Percentiles rank a stretch among this genome's conserved stretches.
Conservation (phyloP, 108 stramenopile genomes). For the Fragilariopsis cylindrus region DNA sequence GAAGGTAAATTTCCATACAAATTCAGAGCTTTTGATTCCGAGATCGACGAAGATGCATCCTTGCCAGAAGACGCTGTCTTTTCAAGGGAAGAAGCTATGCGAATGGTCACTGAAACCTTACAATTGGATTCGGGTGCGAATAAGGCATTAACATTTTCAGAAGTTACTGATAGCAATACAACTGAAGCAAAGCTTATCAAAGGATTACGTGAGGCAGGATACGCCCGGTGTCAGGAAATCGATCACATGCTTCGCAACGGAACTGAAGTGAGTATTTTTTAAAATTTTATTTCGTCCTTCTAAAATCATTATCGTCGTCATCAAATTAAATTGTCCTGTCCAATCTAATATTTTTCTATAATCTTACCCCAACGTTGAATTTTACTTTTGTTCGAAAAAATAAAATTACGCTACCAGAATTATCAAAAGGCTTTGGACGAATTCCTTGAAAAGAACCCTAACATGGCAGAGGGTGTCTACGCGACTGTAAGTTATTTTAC, state of each 20-base stretch:
- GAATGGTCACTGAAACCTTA: constrained; percentile 76
- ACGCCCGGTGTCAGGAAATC: constrained; percentile 74
- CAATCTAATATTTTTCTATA: constrained; percentile 1
- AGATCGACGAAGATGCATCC: constrained; percentile 16
- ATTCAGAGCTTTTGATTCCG: constrained; percentile 42
- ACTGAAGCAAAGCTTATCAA: constrained; percentile 69
- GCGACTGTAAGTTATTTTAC: constrained; percentile 11
- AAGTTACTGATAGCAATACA: constrained; percentile 40
- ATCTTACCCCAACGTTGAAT: neutral
- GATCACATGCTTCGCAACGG: constrained; percentile 72
- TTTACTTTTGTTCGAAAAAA: neutral
- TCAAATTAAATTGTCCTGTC: neutral
- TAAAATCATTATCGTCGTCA: too few species aligned
- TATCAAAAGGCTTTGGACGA: constrained; percentile 46
- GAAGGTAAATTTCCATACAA: constrained; percentile 68
- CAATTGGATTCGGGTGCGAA: constrained; percentile 60
- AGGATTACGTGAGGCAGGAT: constrained; percentile 77
- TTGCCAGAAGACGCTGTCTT: constrained; percentile 52
- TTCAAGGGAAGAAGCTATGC: constrained; percentile 72
- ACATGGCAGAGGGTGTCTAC: constrained; percentile 31
- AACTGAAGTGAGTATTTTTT: constrained; percentile 5
- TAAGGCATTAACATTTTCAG: constrained; percentile 50
- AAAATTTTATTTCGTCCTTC: neutral
- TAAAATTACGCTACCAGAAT: constrained; percentile 17
- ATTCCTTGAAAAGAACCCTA: constrained; percentile 38